Evolutionary conservation across 2,329 filamentous ascomycete genomes (phyloP).

Genomic region (Westerdykella ornata): DNA sequence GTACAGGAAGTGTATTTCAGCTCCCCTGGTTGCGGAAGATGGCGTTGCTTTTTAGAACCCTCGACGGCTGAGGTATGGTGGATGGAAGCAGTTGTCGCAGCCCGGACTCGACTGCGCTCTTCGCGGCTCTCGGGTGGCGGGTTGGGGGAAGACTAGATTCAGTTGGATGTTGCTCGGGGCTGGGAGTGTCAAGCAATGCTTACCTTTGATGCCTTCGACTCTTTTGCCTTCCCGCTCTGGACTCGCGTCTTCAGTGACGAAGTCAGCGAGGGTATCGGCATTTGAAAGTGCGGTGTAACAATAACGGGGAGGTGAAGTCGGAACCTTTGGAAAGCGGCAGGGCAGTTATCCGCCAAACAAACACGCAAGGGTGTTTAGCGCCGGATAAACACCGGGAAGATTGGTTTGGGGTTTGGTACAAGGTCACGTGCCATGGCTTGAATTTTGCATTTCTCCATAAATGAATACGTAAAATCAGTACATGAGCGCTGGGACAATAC

Average conservation of each 20-base stretch:
- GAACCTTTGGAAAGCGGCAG: neutral
- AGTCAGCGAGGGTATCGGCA: slow-evolving; percentile 19
- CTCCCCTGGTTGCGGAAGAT: slow-evolving; percentile 31
- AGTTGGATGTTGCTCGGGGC: neutral
- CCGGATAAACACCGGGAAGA: no score
- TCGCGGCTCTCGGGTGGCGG: neutral
- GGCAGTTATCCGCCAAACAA: no score
- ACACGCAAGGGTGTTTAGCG: no score
- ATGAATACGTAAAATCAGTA: no score
- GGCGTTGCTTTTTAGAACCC: slow-evolving; percentile 17
- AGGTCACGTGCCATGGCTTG: no score
- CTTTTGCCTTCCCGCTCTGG: slow-evolving; percentile 10
- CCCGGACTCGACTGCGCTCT: neutral
- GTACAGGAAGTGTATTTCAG: slow-evolving; percentile 10
- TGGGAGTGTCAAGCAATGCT: neutral
- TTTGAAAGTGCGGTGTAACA: slow-evolving; percentile 2
- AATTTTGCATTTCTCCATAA: no score
- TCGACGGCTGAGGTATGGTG: slow-evolving; percentile 1
- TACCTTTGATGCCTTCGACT: slow-evolving; percentile 5
- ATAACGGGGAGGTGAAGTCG: neutral
- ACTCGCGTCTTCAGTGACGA: slow-evolving; percentile 15
- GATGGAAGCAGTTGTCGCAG: neutral
- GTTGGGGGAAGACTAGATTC: neutral
- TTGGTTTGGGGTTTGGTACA: no score
- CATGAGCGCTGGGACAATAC: no score